Conservation (phyloP, 1,284 basidiomycete genomes). For the Boletellus dicymbophilus region DNA sequence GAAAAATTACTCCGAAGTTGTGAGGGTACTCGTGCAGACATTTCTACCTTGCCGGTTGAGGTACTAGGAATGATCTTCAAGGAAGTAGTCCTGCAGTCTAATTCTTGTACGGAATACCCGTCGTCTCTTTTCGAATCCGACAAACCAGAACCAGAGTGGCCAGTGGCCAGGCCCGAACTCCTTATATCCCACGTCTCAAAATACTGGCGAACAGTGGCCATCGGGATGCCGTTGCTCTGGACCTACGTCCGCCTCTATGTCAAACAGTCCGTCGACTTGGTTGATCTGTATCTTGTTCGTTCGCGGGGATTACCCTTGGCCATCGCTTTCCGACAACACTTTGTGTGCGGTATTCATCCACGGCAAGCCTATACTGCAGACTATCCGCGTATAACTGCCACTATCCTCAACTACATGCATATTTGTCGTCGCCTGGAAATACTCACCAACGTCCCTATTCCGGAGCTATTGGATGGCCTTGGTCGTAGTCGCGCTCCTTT, state of each 20-base stretch:
- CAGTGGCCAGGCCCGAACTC: conserved; percentile 22
- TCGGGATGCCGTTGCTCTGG: conserved; percentile 27
- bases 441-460: conserved; percentile 26
- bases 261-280: conserved; percentile 26
- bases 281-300: conserved; percentile 29
- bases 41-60: conserved; percentile 25
- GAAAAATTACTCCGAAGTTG: conserved; percentile 8
- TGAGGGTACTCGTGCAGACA: background rate
- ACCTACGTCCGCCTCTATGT: conserved; percentile 26
- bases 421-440: conserved; percentile 28
- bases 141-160: conserved; percentile 8
- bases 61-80: conserved; percentile 28
- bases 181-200: conserved; percentile 33
- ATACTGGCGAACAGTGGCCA: conserved; percentile 27
- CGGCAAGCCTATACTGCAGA: conserved; percentile 18
- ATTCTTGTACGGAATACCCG: background rate
- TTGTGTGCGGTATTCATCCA: conserved; percentile 20
- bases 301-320: conserved; percentile 27
- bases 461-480: conserved; percentile 26
- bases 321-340: conserved; percentile 26
- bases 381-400: conserved; percentile 22
- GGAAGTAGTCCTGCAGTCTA: conserved; percentile 14
- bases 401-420: conserved; percentile 29
- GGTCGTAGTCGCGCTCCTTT: conserved; percentile 24
- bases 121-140: conserved; percentile 1